Evolutionary conservation across 305 asterid species (phyloP).

Genomic region (Fraxinus greggii): DNA sequence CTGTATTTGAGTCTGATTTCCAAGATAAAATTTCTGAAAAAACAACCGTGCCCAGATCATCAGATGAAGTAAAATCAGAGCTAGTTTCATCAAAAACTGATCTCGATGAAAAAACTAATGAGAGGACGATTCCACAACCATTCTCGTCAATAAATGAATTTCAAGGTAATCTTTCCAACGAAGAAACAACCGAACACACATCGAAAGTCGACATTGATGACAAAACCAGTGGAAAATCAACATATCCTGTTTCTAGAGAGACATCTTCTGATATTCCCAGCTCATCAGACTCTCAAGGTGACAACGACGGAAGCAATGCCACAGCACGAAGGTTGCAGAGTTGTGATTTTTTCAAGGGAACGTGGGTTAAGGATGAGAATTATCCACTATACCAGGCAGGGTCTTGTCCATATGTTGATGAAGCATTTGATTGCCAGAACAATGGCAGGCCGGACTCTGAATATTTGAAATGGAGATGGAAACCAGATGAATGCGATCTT

Average conservation of each 20-base stretch:
- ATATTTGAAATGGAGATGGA: slow-evolving; percentile 87
- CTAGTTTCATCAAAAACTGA: slow-evolving; percentile 34
- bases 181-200: not conserved
- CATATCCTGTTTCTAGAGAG: not conserved
- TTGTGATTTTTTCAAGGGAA: slow-evolving; percentile 71
- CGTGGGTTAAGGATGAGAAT: slow-evolving; percentile 77
- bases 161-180: not conserved
- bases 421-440: slow-evolving; percentile 73
- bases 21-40: slow-evolving; percentile 6
- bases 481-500: slow-evolving; percentile 77
- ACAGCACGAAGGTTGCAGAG: slow-evolving; percentile 29
- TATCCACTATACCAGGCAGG: slow-evolving; percentile 70
- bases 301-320: slow-evolving; percentile 22
- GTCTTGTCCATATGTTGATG: slow-evolving; percentile 88
- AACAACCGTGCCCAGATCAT: slow-evolving; percentile 21
- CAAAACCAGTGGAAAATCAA: slow-evolving; percentile 4
- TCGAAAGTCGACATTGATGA: slow-evolving; percentile 14
- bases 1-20: slow-evolving; percentile 19
- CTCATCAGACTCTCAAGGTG: slow-evolving; percentile 18
- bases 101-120: slow-evolving; percentile 23
- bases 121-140: not conserved
- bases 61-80: slow-evolving; percentile 16
- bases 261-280: slow-evolving; percentile 21
- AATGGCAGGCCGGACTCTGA: slow-evolving; percentile 82
- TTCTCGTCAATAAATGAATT: not conserved